A percentile compares a stretch with the other conserved stretches of the same genome.
Evolutionary conservation across 768 basidiomycete genomes (phyloP).

Genomic region (Auricularia heimuer): DNA sequence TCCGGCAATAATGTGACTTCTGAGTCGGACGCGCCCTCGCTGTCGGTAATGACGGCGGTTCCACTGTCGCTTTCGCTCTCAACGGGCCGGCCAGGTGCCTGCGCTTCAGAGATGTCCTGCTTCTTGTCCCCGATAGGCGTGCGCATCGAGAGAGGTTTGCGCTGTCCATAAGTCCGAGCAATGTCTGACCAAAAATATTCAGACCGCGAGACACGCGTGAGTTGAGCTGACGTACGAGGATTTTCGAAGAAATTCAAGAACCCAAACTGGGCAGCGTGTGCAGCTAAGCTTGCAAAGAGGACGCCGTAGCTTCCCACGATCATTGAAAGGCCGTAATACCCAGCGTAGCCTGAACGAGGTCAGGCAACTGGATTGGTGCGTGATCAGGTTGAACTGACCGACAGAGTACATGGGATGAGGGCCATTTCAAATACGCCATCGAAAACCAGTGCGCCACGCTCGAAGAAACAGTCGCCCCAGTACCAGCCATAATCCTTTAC

Average conservation of each 20-base stretch:
- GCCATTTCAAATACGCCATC: conserved; percentile 96
- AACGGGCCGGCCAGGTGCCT: not conserved
- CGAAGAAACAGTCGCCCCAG: conserved; percentile 90
- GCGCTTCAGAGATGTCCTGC: not conserved
- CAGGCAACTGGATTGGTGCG: not conserved
- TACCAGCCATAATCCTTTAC: conserved; percentile 99
- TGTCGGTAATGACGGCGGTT: not conserved
- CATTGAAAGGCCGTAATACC: conserved; percentile 92
- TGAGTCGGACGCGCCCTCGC: conserved; percentile 3
- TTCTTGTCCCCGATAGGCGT: conserved; percentile 34
- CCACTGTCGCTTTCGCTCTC: not conserved
- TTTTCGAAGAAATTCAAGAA: conserved; percentile 96
- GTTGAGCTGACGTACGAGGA: conserved; percentile 50
- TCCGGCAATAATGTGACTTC: conserved; percentile 15
- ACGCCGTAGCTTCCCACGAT: conserved; percentile 84
- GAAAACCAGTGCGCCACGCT: conserved; percentile 87
- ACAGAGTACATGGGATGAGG: conserved; percentile 94
- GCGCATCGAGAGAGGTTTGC: conserved; percentile 80
- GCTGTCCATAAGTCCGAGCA: conserved; percentile 86
- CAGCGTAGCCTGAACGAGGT: conserved; percentile 63
- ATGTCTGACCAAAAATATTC: conserved; percentile 50
- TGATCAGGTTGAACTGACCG: conserved; percentile 27
- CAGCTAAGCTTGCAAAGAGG: conserved; percentile 85
- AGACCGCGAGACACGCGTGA: not conserved
- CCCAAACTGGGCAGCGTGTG: conserved; percentile 92